Conservation (phyloP, 495 filamentous ascomycete genomes). For the Halenospora varia region DNA sequence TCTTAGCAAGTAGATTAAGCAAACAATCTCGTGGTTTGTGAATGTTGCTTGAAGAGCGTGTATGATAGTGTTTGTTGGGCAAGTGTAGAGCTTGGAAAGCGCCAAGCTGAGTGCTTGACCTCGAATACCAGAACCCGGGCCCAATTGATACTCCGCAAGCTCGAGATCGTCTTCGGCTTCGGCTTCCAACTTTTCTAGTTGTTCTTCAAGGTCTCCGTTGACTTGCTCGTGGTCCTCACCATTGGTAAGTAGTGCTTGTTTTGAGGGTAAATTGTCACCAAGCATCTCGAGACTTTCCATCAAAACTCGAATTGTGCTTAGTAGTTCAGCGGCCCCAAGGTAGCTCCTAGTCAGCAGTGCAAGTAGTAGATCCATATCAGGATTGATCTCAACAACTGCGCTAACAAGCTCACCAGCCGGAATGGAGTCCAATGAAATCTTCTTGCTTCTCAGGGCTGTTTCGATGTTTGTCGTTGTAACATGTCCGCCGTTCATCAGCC, state of each 20-base stretch:
- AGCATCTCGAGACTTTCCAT: conserved; percentile 48
- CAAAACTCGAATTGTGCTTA: conserved; percentile 41
- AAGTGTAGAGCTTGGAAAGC: conserved; percentile 62
- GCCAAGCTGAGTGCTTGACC: conserved; percentile 42
- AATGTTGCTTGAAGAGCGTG: conserved; percentile 61
- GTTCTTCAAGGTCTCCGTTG: conserved; percentile 29
- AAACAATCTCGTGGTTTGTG: conserved; percentile 61
- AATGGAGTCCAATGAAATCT: conserved; percentile 28
- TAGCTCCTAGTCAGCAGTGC: conserved; percentile 48
- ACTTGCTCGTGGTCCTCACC: conserved; percentile 25
- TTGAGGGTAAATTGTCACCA: conserved; percentile 29
- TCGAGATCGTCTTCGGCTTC: conserved; percentile 45
- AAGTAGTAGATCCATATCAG: conserved; percentile 54
- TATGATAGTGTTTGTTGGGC: conserved; percentile 52
- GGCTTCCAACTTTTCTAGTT: conserved; percentile 30
- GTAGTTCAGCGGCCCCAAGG: conserved; percentile 41
- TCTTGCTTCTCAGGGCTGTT: conserved; percentile 49
- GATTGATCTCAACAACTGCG: conserved; percentile 56
- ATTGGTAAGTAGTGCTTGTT: conserved; percentile 29
- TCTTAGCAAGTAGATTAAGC: conserved; percentile 69
- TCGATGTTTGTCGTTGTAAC: conserved; percentile 58
- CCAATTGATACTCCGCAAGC: conserved; percentile 46
- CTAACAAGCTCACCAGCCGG: conserved; percentile 55
- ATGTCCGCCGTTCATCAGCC: conserved; percentile 60
- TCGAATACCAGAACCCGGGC: conserved; percentile 37